Evolutionary conservation across 208 protist species (phyloP).

Genomic region (Acanthamoeba castellanii): DNA sequence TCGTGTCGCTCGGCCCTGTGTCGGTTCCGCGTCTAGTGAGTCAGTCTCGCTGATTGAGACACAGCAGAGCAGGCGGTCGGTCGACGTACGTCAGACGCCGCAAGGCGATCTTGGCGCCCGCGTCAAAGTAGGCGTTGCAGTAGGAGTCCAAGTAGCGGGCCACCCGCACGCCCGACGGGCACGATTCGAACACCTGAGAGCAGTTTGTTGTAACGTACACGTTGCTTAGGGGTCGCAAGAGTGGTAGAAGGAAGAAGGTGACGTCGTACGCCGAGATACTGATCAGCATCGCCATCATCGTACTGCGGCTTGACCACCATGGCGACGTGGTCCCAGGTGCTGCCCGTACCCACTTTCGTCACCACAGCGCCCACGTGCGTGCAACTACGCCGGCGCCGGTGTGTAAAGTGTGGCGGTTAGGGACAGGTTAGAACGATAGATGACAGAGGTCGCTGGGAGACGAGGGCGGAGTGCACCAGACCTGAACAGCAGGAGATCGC

Average conservation of each 20-base stretch:
- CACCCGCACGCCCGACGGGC: neutral
- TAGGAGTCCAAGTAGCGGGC: neutral
- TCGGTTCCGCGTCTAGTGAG: neutral
- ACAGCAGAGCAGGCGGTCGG: neutral
- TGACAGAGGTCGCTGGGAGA: neutral
- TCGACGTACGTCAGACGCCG: neutral
- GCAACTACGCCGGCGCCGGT: neutral
- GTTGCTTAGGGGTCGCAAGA: too few relatives aligned
- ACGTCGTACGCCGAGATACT: neutral
- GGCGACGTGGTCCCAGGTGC: slow-evolving; percentile 25
- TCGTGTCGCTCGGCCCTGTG: neutral
- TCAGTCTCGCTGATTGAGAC: neutral
- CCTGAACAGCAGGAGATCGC: slow-evolving; percentile 10
- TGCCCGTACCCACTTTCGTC: slow-evolving; percentile 7
- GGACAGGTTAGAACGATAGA: neutral
- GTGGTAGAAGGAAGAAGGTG: neutral
- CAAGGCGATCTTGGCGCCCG: neutral
- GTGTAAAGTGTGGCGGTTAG: too few relatives aligned
- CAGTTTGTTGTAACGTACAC: neutral
- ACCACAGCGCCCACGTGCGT: neutral
- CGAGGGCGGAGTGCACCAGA: neutral
- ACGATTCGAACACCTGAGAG: slow-evolving; percentile 5
- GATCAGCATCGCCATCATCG: neutral
- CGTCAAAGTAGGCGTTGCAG: neutral
- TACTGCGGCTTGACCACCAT: neutral